Percentiles rank a stretch among this genome's conserved stretches.
phyloP scores from a whole-genome alignment of 1,284 basidiomycete species.

The Malassezia brasiliensis region DNA sequence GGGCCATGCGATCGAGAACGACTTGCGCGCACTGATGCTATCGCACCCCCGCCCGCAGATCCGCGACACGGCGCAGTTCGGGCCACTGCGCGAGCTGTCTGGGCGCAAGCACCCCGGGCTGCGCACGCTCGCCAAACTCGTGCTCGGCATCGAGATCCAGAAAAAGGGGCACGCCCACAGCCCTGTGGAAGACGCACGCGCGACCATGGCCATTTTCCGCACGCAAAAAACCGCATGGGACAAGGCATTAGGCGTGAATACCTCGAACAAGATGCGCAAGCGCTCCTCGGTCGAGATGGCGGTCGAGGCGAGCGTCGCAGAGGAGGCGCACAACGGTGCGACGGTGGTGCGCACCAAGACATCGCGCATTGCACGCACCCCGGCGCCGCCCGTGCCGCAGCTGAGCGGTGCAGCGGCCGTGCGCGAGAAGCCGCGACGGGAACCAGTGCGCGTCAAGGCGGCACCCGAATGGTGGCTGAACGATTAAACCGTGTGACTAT shows the following conservation, averaged over 20 bases:
- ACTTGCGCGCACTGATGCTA: conserved; percentile 79
- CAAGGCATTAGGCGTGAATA: conserved; percentile 15
- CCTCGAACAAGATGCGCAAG: neutral
- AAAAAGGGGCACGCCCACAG: conserved; percentile 42
- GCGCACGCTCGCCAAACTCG: conserved; percentile 68
- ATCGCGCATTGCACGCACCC: too few species aligned
- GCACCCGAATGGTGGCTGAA: conserved; percentile 12
- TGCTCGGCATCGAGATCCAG: conserved; percentile 76
- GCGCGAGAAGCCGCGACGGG: too few species aligned
- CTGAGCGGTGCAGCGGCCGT: too few species aligned
- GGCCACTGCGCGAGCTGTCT: conserved; percentile 53
- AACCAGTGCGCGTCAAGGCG: neutral
- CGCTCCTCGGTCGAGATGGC: neutral
- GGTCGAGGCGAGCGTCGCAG: neutral
- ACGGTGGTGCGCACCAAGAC: neutral
- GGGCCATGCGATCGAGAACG: conserved; percentile 86
- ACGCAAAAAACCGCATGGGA: conserved; percentile 83
- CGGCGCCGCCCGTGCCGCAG: too few species aligned
- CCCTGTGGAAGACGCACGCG: conserved; percentile 67
- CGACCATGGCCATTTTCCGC: conserved; percentile 88
- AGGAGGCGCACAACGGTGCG: neutral
- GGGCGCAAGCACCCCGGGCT: conserved; percentile 63
- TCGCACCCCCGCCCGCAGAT: conserved; percentile 70
- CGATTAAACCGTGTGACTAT: neutral
- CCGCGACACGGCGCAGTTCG: conserved; percentile 69